Evolutionary conservation across 306 rosid species (phyloP), one percentile per base, ranked within the genome.

Genomic region (Cyamopsis tetragonoloba): DNA sequence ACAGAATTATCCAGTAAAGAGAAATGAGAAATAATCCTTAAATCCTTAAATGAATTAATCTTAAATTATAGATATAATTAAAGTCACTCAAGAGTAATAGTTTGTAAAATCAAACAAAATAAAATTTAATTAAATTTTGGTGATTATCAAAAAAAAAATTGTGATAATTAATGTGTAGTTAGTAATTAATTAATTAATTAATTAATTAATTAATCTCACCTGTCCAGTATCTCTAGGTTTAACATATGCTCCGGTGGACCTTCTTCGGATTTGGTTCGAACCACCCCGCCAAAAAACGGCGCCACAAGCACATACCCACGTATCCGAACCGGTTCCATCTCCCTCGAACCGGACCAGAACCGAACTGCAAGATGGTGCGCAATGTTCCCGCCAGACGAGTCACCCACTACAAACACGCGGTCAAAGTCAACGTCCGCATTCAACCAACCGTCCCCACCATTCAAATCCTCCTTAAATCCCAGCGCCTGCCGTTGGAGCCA

Each of bases 341-440:
- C 51, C 0, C 0, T 17, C 1, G 81, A 63, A 35, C 70, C 79
- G 10, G 61, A 6, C 0, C 86, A 85, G 2, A 89, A 57, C 46
- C 79, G 80, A 31, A 92, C 93, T 5, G 93, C 96, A 20, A 92
- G 74, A 10, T 89, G 95, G 66, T 92, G 98, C 0, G 93, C 98
- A 59, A 92, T 81, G 73, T 87, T 92, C 58, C 96, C 98, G 0
- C 98, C 98, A 0, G 96, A 89, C 0, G 98, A 92, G 72, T 92
- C 98, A 3, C 98, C 98, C 38, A 87, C 46, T 2, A 92, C 34
- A 8, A 81, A 89, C 11, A 84, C 87, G n/a, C 84, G 70, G 66
- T 78, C 86, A 65, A 82, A 84, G 82, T 89, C 96, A 31, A 78
- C 82, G 12, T 22, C n/a, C 1, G 27, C 65, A 4, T 38, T 74